phyloP scores from a whole-genome alignment of 805 yeast species.

The Isabelozyma heimii region DNA sequence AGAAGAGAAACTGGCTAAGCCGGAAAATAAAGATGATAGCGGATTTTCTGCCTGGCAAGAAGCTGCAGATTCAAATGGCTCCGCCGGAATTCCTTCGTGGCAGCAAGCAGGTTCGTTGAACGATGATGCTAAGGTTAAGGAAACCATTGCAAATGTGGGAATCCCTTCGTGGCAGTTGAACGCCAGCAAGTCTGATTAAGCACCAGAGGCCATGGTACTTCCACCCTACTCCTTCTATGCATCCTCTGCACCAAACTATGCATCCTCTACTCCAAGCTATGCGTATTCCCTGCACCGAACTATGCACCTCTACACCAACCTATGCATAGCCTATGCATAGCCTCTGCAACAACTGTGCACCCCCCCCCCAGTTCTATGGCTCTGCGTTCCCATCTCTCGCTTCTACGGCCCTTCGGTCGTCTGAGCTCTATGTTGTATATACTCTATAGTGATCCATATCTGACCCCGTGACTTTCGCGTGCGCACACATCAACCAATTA shows the following conservation, averaged over 20 bases:
- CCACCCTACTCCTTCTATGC: too few relatives aligned
- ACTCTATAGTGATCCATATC: neutral
- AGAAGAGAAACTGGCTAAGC: conserved; percentile 17
- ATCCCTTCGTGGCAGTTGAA: conserved; percentile 46
- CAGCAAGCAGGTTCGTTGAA: conserved; percentile 6
- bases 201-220: too few relatives aligned
- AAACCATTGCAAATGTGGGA: conserved; percentile 34
- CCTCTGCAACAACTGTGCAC: too few relatives aligned
- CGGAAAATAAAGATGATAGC: conserved; percentile 10
- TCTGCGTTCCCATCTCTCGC: too few relatives aligned
- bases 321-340: too few relatives aligned
- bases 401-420: too few relatives aligned
- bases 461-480: neutral
- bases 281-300: too few relatives aligned
- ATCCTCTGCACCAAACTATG: too few relatives aligned
- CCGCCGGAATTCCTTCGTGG: conserved; percentile 12
- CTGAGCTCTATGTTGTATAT: neutral
- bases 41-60: conserved; percentile 15
- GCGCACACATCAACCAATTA: neutral
- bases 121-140: conserved; percentile 20
- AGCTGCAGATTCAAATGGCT: neutral
- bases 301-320: too few relatives aligned
- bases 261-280: too few relatives aligned
- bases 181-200: conserved; percentile 1
- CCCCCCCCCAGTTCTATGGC: too few relatives aligned